Conservation (phyloP, 202 grass and related monocot genomes). For the Schoenoplectus triqueter region DNA sequence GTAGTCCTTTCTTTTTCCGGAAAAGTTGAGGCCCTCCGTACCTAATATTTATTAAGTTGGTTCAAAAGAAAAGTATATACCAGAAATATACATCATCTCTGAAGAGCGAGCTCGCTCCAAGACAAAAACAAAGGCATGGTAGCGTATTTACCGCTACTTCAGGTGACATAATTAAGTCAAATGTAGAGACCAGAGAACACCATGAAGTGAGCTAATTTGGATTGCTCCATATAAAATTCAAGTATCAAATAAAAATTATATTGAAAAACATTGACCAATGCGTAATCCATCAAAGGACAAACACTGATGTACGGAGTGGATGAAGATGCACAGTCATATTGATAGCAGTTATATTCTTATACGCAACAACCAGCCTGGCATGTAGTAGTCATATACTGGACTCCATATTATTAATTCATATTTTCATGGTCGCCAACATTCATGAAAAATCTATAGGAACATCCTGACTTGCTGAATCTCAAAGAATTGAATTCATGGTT, state of each 20-base stretch:
- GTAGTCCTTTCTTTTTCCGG: neutral
- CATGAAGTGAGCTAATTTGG: slow-evolving; percentile 26
- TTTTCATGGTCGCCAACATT: too few relatives aligned
- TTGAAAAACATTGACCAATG: neutral
- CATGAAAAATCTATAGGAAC: too few relatives aligned
- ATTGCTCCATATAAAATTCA: neutral
- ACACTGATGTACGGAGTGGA: neutral
- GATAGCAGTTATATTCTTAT: neutral
- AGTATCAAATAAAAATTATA: neutral
- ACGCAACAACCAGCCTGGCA: neutral
- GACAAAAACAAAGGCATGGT: neutral
- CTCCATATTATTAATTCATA: too few relatives aligned
- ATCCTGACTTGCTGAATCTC: too few relatives aligned
- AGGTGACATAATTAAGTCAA: neutral
- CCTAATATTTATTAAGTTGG: neutral
- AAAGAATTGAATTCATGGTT: too few relatives aligned
- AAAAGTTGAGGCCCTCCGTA: neutral
- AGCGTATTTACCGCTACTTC: neutral
- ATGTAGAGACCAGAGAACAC: neutral
- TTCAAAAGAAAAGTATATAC: slow-evolving; percentile 2
- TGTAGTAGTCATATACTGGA: neutral
- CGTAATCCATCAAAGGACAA: neutral
- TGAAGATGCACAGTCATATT: neutral
- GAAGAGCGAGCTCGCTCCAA: neutral
- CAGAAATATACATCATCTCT: neutral